Conservation (phyloP, 257 asterid genomes). For the Lithospermum erythrorhizon region DNA sequence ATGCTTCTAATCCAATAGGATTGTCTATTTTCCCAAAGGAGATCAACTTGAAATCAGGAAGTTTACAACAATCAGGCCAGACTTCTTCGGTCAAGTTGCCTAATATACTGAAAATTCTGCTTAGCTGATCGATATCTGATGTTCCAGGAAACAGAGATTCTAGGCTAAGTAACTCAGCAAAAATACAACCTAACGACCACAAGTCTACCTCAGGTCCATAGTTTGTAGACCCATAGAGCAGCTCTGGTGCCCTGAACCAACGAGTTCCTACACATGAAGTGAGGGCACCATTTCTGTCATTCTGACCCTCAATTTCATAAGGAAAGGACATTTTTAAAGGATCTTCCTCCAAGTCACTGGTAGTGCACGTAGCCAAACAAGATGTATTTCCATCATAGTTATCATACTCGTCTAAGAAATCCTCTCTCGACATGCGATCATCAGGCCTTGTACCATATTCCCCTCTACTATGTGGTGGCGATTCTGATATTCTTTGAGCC, state of each 20-base stretch:
- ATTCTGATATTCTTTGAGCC: slow-evolving; percentile 22
- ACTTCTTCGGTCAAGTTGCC: slow-evolving; percentile 66
- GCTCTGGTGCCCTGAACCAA: slow-evolving; percentile 94
- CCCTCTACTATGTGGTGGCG: slow-evolving; percentile 17
- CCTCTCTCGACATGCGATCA: slow-evolving; percentile 23
- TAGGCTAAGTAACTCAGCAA: slow-evolving; percentile 67
- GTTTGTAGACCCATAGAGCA: slow-evolving; percentile 76
- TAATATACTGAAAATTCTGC: slow-evolving; percentile 47
- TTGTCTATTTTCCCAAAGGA: slow-evolving; percentile 64
- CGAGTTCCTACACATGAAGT: slow-evolving; percentile 96
- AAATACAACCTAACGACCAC: slow-evolving; percentile 93
- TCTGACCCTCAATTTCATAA: slow-evolving; percentile 45
- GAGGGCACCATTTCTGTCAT: slow-evolving; percentile 48
- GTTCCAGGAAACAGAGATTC: slow-evolving; percentile 79
- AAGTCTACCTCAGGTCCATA: slow-evolving; percentile 83
- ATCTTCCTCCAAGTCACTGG: slow-evolving; percentile 65
- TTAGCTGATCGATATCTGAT: slow-evolving; percentile 86
- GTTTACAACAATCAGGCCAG: slow-evolving; percentile 78
- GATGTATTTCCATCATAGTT: slow-evolving; percentile 67
- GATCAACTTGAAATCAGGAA: slow-evolving; percentile 77
- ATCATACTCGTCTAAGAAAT: slow-evolving; percentile 38
- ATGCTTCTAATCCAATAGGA: slow-evolving; percentile 54
- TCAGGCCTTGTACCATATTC: slow-evolving; percentile 20
- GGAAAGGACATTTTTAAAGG: slow-evolving; percentile 39
- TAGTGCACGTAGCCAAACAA: slow-evolving; percentile 74